Base-by-base conservation (phyloP, 306 rosid genomes). In the Medicago lupulina region DNA sequence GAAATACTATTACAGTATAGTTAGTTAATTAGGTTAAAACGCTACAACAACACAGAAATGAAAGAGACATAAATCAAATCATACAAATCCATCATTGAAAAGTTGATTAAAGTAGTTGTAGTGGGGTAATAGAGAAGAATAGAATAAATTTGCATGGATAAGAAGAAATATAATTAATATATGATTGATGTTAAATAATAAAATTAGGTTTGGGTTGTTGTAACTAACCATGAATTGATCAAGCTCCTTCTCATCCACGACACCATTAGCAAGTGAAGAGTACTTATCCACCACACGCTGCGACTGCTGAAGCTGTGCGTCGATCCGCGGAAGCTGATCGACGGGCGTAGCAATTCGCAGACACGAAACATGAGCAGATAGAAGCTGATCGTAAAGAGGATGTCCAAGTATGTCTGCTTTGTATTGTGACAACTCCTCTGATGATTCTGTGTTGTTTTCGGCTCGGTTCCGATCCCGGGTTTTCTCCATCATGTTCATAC, bases 331-430 rank as follows among this genome's bases (percentile, higher is more conserved):
- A 64, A 90, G 80, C 88, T 90, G 93, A 82, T 90, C 96, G 5
- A 90, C 96, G 43, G 98, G 98, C 9, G 98, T 93, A 1, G 98
- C 96, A 74, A 93, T 90, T 78, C 97, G 86, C 66, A 93, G 64
- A 61, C 98, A 93, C 23, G 98, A 83, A 5, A 93, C 93, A 70
- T 93, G 98, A 1, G 95, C 93, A 15, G 96, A 86, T 1, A 93
- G 79, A 62, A 93, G 75, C 77, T 90, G 98, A 6, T 93, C 98
- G 82, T 90, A 93, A 1, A 93, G 85, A 1, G 97, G 98, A 44
- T 93, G 98, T 18, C 86, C 79, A 34, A 87, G 44, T 51, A 93
- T 85, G 38, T 87, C 98, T 0, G 87, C 89, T 76, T 90, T 93
- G 79, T 67, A 83, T 78, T 85, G 81, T 28, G 74, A 75, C 13